phyloP scores from a whole-genome alignment of 148 eudicot species.

The Spergularia marina region DNA sequence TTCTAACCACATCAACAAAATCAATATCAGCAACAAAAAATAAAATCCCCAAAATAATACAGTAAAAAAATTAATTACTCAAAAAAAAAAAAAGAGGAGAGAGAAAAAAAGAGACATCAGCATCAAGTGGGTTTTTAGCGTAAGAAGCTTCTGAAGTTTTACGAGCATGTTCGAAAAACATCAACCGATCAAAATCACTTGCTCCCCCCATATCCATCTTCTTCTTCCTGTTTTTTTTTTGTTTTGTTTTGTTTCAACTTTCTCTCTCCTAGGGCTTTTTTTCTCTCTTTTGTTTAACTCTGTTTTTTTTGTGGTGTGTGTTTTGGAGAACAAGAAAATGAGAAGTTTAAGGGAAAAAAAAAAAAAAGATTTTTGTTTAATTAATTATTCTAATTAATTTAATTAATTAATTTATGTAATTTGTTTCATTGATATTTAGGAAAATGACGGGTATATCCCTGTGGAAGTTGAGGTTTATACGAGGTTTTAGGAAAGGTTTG shows the following conservation, averaged over 20 bases:
- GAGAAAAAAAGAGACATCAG: slow-evolving; percentile 40
- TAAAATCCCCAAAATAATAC: neutral
- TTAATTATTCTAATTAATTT: too few relatives aligned
- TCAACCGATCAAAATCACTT: slow-evolving; percentile 57
- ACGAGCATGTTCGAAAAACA: slow-evolving; percentile 82
- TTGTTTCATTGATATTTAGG: too few relatives aligned
- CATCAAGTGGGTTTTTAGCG: slow-evolving; percentile 60
- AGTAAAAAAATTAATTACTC: neutral
- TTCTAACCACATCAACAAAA: slow-evolving; percentile 29
- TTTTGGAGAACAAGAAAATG: neutral
- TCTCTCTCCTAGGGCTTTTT: slow-evolving; percentile 6
- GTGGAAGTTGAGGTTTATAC: neutral
- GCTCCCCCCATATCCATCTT: slow-evolving; percentile 54
- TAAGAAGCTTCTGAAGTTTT: slow-evolving; percentile 59
- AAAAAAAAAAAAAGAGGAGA: neutral
- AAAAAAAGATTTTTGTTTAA: too few relatives aligned
- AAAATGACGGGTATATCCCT: too few relatives aligned
- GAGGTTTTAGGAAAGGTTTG: neutral
- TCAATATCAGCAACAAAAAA: neutral
- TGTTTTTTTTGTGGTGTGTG: too few relatives aligned
- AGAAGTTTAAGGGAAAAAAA: neutral
- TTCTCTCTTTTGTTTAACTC: too few relatives aligned
- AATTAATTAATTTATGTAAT: too few relatives aligned
- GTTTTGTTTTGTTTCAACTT: neutral
- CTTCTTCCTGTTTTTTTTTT: neutral